Percentiles rank a stretch among this genome's conserved stretches.
Conservation (phyloP, 768 basidiomycete genomes). For the Lentinula sp. region DNA sequence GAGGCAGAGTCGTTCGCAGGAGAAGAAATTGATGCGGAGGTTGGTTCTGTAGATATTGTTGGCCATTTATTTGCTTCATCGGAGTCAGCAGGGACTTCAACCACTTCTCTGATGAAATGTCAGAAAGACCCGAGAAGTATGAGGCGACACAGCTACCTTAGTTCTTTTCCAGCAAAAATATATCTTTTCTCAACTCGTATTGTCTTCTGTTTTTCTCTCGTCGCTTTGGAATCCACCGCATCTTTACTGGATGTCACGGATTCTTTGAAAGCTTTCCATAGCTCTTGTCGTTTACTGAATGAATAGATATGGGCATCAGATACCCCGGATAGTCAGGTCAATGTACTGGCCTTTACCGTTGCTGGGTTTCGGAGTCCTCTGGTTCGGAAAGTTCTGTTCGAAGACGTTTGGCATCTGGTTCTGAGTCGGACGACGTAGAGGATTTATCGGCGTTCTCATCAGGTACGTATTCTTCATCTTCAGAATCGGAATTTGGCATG, state of each 20-base stretch:
- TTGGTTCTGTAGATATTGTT: conserved; percentile 30
- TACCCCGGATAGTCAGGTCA: background rate
- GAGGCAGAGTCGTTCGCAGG: conserved; percentile 1
- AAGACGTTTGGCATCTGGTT: conserved; percentile 32
- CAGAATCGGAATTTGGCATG: conserved; percentile 44
- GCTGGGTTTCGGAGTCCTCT: conserved; percentile 33
- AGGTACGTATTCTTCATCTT: conserved; percentile 68
- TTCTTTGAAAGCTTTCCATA: conserved; percentile 68
- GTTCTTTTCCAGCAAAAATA: conserved; percentile 72
- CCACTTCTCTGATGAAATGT: conserved; percentile 49
- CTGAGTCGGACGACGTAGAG: conserved; percentile 29
- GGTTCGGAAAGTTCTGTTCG: conserved; percentile 19
- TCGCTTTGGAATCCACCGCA: conserved; percentile 7
- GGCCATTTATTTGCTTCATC: conserved; percentile 77
- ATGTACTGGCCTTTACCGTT: conserved; percentile 29
- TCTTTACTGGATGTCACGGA: conserved; percentile 36
- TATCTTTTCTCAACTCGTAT: conserved; percentile 69
- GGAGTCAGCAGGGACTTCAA: conserved; percentile 69
- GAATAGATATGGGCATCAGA: conserved; percentile 4
- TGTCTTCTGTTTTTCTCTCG: conserved; percentile 24
- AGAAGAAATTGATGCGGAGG: conserved; percentile 4
- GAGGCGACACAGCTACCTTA: conserved; percentile 44
- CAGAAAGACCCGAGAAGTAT: background rate
- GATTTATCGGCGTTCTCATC: conserved; percentile 32
- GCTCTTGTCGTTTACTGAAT: conserved; percentile 49